Evolutionary conservation across 306 rosid species (phyloP).

Genomic region (Albizia julibrissin): DNA sequence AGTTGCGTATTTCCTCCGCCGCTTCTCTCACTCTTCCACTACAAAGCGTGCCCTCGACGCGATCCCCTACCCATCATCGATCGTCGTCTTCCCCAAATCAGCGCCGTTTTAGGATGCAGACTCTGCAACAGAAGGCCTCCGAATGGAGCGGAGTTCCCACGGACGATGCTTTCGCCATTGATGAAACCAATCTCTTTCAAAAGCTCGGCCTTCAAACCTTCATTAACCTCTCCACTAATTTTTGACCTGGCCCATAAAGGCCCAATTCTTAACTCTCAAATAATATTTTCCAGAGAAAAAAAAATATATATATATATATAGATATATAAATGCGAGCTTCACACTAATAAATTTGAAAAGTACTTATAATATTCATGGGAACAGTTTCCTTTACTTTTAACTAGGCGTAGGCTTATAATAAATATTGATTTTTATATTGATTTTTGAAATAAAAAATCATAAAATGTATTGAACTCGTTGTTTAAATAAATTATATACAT

Average conservation of each 20-base stretch:
- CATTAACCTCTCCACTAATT: conserved; percentile 74
- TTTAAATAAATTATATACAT: too few relatives aligned
- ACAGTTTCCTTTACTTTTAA: too few relatives aligned
- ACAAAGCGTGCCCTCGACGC: conserved; percentile 29
- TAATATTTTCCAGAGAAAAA: too few relatives aligned
- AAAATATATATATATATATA: too few relatives aligned
- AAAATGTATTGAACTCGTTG: too few relatives aligned
- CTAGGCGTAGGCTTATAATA: too few relatives aligned
- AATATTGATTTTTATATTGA: too few relatives aligned
- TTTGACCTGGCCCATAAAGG: conserved; percentile 64
- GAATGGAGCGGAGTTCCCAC: conserved; percentile 79
- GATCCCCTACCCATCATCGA: background rate
- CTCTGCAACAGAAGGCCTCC: conserved; percentile 71
- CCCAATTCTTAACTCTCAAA: background rate
- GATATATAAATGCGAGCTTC: too few relatives aligned
- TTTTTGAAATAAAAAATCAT: too few relatives aligned
- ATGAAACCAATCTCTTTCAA: conserved; percentile 61
- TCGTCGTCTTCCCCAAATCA: background rate
- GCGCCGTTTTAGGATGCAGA: conserved; percentile 47
- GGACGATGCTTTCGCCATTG: conserved; percentile 70
- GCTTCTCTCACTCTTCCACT: background rate
- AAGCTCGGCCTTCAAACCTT: conserved; percentile 76
- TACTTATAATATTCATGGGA: too few relatives aligned
- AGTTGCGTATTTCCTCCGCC: background rate
- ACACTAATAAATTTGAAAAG: too few relatives aligned